Base-by-base conservation (phyloP, 2,329 filamentous ascomycete species). In the Colletotrichum sp. region DNA sequence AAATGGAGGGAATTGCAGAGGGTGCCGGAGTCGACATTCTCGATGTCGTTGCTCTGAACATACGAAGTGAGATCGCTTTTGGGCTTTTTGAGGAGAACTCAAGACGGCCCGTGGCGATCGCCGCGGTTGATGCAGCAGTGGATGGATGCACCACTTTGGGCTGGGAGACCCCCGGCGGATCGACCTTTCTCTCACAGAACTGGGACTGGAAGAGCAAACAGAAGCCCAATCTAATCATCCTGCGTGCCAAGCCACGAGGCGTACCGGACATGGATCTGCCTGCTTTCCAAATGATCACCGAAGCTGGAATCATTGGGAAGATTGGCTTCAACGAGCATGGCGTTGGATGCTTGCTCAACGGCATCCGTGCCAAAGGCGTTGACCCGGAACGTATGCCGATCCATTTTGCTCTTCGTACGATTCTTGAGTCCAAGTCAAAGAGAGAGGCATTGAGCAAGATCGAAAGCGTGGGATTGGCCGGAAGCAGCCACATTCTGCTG, bases 261-360 rank as follows among this genome's bases (percentile, higher is more conserved):
- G 28, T 63, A 30, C 59, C 59, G 12, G 28, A 30, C 8, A n/a
- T 63, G 32, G 36, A 48, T 8, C 68, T 87, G 32, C 90, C 90
- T 0, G 83, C 83, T 2, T 87, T 92, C 72, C 82, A 87, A 19
- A 91, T 90, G 84, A 84, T 92, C 27, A 92, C 91, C 0, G 91
- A 93, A 67, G 86, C 88, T 0, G 91, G 91, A 16, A 87, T 93
- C 27, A 88, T 94, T 39, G 92, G 91, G 16, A 94, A 94, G 81
- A 93, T 94, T 27, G 92, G 92, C 0, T 85, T 93, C 78, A 94
- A 94, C 79, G 84, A 83, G 19, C 79, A 81, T 0, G 91, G 91
- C 1, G 90, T 94, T 0, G 92, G 91, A 0, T 71, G 68, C 7
- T 27, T 67, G 9, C 64, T 67, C 39, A 67, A 67, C 25, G 64